Base-by-base conservation (phyloP, 2,329 filamentous ascomycete species). In the Dactylellina cionopaga region DNA sequence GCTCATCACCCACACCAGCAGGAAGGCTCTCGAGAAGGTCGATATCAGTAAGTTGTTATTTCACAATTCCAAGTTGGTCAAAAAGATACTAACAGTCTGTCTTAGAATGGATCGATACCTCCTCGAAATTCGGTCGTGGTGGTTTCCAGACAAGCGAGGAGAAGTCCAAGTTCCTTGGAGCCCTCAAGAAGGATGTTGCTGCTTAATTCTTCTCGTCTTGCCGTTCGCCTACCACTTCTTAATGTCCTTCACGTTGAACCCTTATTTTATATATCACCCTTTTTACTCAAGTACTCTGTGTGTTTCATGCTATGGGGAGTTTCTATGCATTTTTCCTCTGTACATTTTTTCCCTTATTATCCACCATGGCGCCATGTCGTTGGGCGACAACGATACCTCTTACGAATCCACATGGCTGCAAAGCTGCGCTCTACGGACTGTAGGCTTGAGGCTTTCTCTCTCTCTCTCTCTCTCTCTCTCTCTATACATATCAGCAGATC, bases 91-190 rank as follows among this genome's bases (percentile, higher is more conserved):
- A 65, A 72, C 59, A 10, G 0, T 13, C 9, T 11, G n/a, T 13
- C 10, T n/a, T n/a, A 72, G 68, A 99, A 87, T 99, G 95, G 95
- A 99, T 99, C 90, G 95, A 99, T 82, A 99, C 95, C 80, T 97
- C 93, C 75, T 97, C 93, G 86, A 96, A 99, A 88, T 99, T 99
- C 84, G 95, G 95, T 85, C 95, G 99, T 87, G 95, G 95, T 89
- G 94, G 92, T 81, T 99, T 96, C 92, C 95, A 99, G 88, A 99
- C 95, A 76, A 86, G 90, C 78, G 90, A 91, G 81, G 95, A 99
- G 91, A 99, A 99, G 92, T 92, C 91, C 86, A 89, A 92, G 83
- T 95, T 92, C 88, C 84, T 96, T 85, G 95, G 95, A 86, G 96
- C 92, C 72, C 92, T 99, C 91, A 99, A 99, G 92, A 99, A 98